Percentiles rank a stretch among this genome's conserved stretches.
Evolutionary conservation across 2,329 filamentous ascomycete species (phyloP).

Genomic region (Diplocarpon rosae): DNA sequence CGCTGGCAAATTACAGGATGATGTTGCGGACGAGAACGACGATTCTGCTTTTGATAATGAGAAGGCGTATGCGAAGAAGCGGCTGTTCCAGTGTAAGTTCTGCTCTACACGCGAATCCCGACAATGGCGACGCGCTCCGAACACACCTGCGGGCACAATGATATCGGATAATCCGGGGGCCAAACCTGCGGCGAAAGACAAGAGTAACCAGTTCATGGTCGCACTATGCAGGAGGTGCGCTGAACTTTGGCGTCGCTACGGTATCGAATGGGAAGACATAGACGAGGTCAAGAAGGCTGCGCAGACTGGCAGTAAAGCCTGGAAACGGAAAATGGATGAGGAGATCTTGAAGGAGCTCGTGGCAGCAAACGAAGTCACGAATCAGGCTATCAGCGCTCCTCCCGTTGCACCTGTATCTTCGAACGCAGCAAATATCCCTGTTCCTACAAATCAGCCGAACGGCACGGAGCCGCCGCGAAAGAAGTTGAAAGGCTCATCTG

Average conservation of each 20-base stretch:
- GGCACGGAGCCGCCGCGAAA: slow-evolving; percentile 49
- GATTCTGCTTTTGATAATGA: slow-evolving; percentile 91
- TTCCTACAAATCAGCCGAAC: slow-evolving; percentile 18
- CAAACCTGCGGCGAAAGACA: slow-evolving; percentile 60
- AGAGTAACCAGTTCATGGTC: slow-evolving; percentile 60
- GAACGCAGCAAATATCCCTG: slow-evolving; percentile 19
- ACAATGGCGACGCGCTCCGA: slow-evolving; percentile 86
- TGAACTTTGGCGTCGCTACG: slow-evolving; percentile 90
- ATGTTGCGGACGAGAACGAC: slow-evolving; percentile 83
- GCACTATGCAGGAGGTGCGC: slow-evolving; percentile 86
- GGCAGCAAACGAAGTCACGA: slow-evolving; percentile 51
- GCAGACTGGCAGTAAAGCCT: slow-evolving; percentile 66
- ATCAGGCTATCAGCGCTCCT: slow-evolving; percentile 30
- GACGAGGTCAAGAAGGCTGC: slow-evolving; percentile 88
- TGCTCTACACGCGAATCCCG: slow-evolving; percentile 69
- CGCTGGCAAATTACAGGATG: slow-evolving; percentile 70
- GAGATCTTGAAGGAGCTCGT: slow-evolving; percentile 69
- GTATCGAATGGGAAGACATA: slow-evolving; percentile 87
- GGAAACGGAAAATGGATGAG: slow-evolving; percentile 84
- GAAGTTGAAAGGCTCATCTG: slow-evolving; percentile 46
- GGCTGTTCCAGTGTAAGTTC: slow-evolving; percentile 87
- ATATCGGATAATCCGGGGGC: slow-evolving; percentile 52
- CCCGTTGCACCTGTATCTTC: slow-evolving; percentile 12
- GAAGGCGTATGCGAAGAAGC: slow-evolving; percentile 67
- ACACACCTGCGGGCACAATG: slow-evolving; percentile 58